Base-by-base conservation (phyloP, 2,329 filamentous ascomycete species). In the Colletotrichum eremochloae region DNA sequence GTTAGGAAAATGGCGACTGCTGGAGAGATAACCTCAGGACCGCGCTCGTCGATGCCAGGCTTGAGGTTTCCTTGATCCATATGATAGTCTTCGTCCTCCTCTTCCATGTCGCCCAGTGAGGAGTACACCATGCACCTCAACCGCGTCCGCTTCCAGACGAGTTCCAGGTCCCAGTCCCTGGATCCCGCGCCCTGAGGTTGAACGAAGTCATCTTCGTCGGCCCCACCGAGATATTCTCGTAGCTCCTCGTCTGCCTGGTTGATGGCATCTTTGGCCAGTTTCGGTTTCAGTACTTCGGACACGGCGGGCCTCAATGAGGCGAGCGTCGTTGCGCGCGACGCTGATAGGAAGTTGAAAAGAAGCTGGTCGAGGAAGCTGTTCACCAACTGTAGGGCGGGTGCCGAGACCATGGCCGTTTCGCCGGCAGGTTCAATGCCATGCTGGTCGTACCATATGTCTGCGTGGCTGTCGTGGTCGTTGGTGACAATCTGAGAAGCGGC, bases 61-160 rank as follows among this genome's bases (percentile, higher is more conserved):
- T 90, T 89, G 14, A 96, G 86, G 52, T 93, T 89, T 69, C 96
- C 94, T 77, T 94, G 91, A 75, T 95, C 91, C 79, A 97, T 93
- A 78, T 94, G 94, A 63, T 91, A 90, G 79, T 98, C 96, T 81
- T 98, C 96, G 75, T 99, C 96, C 76, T 98, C 95, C 83, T 99
- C 96, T 81, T 99, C 97, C 88, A 99, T 91, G 79, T 99, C 96
- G 56, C 96, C 96, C 8, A 99, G 86, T 11, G 96, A 95, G 11
- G 95, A 98, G 81, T 98, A 98, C 31, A 99, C 96, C 96, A 99
- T 99, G 81, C 96, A 97, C 73, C 96, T 91, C 77, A 99, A 84
- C 67, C 96, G 91, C 0, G 95, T 96, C 76, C 96, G 90, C 84
- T 97, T 98, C 95, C 96, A 99, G 24, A 95, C 92, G 68, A 95